Evolutionary conservation across 768 basidiomycete genomes (phyloP).

Genomic region (Cystofilobasidium macerans): DNA sequence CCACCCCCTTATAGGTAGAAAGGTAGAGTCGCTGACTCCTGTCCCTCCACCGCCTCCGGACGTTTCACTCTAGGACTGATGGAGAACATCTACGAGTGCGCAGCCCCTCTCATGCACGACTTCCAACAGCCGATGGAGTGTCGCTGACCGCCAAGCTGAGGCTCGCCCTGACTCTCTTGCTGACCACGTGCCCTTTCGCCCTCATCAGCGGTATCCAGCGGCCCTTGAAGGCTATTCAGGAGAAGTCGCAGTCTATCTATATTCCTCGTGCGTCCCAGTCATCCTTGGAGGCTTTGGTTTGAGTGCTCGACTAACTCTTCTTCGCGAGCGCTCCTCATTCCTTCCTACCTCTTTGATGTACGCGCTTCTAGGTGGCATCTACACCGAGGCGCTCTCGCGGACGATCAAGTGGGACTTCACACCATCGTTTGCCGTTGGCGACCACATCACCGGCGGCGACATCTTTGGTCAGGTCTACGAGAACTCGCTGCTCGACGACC

Average conservation of each 20-base stretch:
- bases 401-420: slow-evolving; percentile 88
- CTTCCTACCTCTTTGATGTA: background rate
- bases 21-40: background rate
- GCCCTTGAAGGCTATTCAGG: slow-evolving; percentile 70
- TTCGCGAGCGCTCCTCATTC: background rate
- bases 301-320: background rate
- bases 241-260: slow-evolving; percentile 96
- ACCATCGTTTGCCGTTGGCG: slow-evolving; percentile 58
- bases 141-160: no score
- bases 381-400: slow-evolving; percentile 87
- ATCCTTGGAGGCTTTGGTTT: no score
- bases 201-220: slow-evolving; percentile 32
- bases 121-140: no score
- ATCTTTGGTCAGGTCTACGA: slow-evolving; percentile 92
- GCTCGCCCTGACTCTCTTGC: no score
- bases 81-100: slow-evolving; percentile 88
- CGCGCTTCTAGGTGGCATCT: slow-evolving; percentile 61
- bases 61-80: slow-evolving; percentile 58
- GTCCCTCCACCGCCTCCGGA: background rate
- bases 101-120: background rate
- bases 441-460: slow-evolving; percentile 94
- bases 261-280: slow-evolving; percentile 51
- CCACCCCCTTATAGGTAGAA: no score
- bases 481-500: slow-evolving; percentile 90
- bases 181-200: no score